Base-by-base conservation (phyloP, 164 flowering plant genomes). In the Chimonanthus salicifolius region DNA sequence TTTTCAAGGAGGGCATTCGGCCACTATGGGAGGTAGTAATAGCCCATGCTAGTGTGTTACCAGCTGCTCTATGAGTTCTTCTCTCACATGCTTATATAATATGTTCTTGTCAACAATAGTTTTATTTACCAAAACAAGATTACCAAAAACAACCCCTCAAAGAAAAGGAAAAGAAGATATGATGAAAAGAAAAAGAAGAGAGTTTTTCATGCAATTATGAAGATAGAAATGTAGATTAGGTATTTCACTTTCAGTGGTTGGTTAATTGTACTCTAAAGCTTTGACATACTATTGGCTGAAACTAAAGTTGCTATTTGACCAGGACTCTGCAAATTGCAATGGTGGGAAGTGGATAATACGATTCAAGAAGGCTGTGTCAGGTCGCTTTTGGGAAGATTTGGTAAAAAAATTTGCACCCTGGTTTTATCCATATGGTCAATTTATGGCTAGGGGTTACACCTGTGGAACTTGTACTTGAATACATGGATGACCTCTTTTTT, bases 331-430 rank as follows among this genome's bases (percentile, higher is more conserved):
- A 47, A 94, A 94, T 78, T 86, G 93, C 86, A 89, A 83, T 79
- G 98, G 98, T 74, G 98, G 98, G 44, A 94, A 94, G 82, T 94
- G 98, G 98, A 94, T 94, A 70, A 89, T 94, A 74, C 80, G 98
- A 63, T 92, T 94, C 78, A 90, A 90, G 64, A 94, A 92, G 83
- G 89, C 84, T 67, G 89, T 94, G 5, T 88, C 98, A 10, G 92
- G 97, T 16, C 98, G 99, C 76, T 95, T 90, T 76, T 95, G 99
- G 99, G 98, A 92, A 76, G 97, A 92, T 76, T 82, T 92, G 89
- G 97, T 92, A 80, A 20, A 20, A 20, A 20, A 20, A 20, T 20
- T 20, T 20, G 21, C 21, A 20, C 33, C 33, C 33, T 33, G 33
- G 33, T 33, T 33, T 33, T 0, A 33, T 33, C 33, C 33, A 33